Percentiles rank a stretch among this genome's conserved stretches.
These are phyloP conservation scores for Phaeosphaeria sp. DNA, from an alignment of 2,329 filamentous ascomycete species.

Conservation along the genomic window DNA sequence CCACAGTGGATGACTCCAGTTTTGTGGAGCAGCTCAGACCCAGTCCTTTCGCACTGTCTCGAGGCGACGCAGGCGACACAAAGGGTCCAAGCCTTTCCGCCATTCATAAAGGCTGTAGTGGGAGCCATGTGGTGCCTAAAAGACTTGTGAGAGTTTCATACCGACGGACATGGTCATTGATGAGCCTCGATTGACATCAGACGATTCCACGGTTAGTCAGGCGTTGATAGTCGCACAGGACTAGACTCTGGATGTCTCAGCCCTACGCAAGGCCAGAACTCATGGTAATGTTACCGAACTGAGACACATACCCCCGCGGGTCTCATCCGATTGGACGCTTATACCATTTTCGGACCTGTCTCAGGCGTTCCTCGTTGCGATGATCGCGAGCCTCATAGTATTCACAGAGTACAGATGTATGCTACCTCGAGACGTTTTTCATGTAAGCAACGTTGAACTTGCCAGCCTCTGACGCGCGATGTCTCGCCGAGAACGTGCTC, in stretches of 20 bases:
- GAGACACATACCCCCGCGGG: conserved; percentile 13
- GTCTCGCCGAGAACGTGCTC: background rate
- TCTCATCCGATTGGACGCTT: background rate
- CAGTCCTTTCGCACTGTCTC: background rate
- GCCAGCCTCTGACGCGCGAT: background rate
- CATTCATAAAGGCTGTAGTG: background rate
- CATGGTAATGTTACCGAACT: conserved; percentile 19
- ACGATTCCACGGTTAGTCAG: conserved; percentile 11
- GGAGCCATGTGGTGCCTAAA: background rate
- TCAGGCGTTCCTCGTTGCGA: background rate
- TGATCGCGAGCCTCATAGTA: background rate
- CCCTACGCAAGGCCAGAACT: conserved; percentile 39
- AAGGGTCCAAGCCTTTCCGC: background rate
- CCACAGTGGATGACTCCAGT: background rate
- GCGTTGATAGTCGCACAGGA: conserved; percentile 12
- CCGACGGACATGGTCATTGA: background rate
- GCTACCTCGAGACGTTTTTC: background rate
- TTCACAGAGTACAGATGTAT: background rate
- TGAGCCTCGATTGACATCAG: background rate
- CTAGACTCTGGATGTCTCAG: conserved; percentile 34
- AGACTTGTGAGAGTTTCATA: background rate
- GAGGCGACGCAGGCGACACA: background rate
- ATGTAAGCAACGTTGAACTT: background rate
- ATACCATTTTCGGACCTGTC: conserved; percentile 1
- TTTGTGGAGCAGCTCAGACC: background rate